phyloP scores from a whole-genome alignment of 139 green algal species.

The Chlamydomonas eustigma region DNA sequence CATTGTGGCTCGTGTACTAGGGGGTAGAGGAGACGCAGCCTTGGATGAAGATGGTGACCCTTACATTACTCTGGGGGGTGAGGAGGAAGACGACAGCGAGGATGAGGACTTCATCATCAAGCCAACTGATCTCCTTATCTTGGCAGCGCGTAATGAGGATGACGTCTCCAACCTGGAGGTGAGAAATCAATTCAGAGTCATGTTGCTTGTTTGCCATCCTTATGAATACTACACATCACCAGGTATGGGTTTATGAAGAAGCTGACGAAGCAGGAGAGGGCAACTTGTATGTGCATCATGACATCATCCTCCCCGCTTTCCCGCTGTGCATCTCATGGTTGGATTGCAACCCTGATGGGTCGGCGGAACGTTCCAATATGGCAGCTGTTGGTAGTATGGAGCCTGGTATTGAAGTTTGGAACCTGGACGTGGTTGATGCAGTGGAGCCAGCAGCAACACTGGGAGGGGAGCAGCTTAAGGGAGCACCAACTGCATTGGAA shows the following conservation, averaged over 20 bases:
- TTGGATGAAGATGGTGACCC: conserved; percentile 61
- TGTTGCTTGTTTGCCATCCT: not conserved
- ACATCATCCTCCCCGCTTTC: conserved; percentile 92
- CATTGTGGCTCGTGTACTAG: conserved; percentile 27
- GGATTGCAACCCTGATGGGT: conserved; percentile 53
- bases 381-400: conserved; percentile 86
- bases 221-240: too few relatives aligned
- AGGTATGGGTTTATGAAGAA: conserved; percentile 93
- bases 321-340: conserved; percentile 87
- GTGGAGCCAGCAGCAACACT: conserved; percentile 81
- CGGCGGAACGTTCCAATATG: conserved; percentile 58
- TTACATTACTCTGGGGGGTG: conserved; percentile 48
- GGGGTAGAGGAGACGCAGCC: conserved; percentile 20
- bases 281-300: conserved; percentile 95
- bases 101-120: conserved; percentile 67
- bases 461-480: conserved; percentile 52
- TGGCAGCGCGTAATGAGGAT: conserved; percentile 89
- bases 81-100: conserved; percentile 60
- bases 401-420: conserved; percentile 96
- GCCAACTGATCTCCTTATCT: conserved; percentile 81
- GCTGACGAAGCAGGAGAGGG: conserved; percentile 49
- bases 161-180: conserved; percentile 88
- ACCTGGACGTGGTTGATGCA: conserved; percentile 83
- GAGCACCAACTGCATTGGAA: not conserved
- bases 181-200: conserved; percentile 3